phyloP scores from a whole-genome alignment of 768 basidiomycete species.

The Mycena vitilis region DNA sequence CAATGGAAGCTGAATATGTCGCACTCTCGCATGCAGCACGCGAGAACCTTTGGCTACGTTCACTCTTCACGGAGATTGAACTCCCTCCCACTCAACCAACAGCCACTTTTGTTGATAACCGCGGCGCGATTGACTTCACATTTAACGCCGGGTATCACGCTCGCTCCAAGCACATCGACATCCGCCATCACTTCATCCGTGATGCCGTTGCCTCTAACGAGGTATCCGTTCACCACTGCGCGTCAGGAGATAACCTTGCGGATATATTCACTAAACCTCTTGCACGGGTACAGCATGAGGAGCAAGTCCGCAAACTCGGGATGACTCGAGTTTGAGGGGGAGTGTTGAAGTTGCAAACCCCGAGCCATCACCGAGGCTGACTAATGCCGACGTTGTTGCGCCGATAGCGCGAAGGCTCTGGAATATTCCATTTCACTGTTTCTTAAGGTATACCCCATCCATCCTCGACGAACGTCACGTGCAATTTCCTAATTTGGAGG shows the following conservation, averaged over 20 bases:
- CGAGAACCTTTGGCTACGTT: constrained; percentile 47
- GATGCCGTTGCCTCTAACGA: constrained; percentile 38
- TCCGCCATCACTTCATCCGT: constrained; percentile 46
- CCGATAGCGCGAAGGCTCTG: too few species aligned
- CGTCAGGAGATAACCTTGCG: constrained; percentile 41
- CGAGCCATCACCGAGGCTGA: too few species aligned
- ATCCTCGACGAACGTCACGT: too few species aligned
- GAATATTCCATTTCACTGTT: too few species aligned
- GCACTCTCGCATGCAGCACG: constrained; percentile 44
- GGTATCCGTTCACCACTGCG: constrained; percentile 40
- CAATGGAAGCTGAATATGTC: constrained; percentile 55
- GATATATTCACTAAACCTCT: constrained; percentile 49
- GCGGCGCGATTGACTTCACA: constrained; percentile 27
- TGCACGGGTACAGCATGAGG: constrained; percentile 12
- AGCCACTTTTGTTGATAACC: constrained; percentile 46
- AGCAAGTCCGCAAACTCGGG: constrained; percentile 26
- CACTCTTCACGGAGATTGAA: constrained; percentile 35
- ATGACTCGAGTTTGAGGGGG: constrained; percentile 33
- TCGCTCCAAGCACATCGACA: constrained; percentile 47
- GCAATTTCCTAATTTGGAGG: too few species aligned
- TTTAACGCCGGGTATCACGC: constrained; percentile 19
- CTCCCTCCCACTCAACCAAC: constrained; percentile 10
- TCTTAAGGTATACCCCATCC: too few species aligned
- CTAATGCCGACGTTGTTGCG: too few species aligned
- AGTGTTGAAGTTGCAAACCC: constrained; percentile 24